Percentiles rank a stretch among this genome's conserved stretches.
phyloP scores from a whole-genome alignment of 2,329 filamentous ascomycete genomes.

The Talaromyces sp. region DNA sequence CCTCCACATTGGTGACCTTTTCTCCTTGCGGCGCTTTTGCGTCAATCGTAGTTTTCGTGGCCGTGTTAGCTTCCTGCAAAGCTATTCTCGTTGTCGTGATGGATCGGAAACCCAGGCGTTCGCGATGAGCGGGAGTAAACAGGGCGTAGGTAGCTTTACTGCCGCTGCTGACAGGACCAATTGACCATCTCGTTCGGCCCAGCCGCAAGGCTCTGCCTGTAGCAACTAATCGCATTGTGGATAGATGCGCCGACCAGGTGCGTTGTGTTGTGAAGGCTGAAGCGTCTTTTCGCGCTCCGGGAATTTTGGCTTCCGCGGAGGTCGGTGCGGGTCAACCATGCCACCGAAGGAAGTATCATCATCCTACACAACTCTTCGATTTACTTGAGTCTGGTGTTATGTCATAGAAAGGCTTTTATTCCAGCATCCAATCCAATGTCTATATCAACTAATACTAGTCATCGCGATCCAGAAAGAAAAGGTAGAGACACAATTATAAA shows the following conservation, averaged over 20 bases:
- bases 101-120: conserved; percentile 2
- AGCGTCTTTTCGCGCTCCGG: background rate
- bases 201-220: conserved; percentile 35
- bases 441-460: background rate
- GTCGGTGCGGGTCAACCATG: conserved; percentile 2
- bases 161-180: conserved; percentile 8
- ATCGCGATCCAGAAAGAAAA: background rate
- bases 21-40: background rate
- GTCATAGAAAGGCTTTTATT: background rate
- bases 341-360: background rate
- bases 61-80: conserved; percentile 13
- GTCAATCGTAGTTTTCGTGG: background rate
- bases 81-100: conserved; percentile 27
- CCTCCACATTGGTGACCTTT: conserved; percentile 48
- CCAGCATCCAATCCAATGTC: background rate
- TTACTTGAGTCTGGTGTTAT: background rate
- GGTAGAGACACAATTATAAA: background rate
- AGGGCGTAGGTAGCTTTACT: background rate
- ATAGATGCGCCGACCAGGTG: background rate
- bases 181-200: conserved; percentile 28
- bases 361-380: no score
- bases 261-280: background rate
- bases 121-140: background rate
- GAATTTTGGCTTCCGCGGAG: background rate
- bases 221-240: conserved; percentile 33